Base-by-base conservation (phyloP, 2,329 filamentous ascomycete genomes). In the Cercospora sojina region DNA sequence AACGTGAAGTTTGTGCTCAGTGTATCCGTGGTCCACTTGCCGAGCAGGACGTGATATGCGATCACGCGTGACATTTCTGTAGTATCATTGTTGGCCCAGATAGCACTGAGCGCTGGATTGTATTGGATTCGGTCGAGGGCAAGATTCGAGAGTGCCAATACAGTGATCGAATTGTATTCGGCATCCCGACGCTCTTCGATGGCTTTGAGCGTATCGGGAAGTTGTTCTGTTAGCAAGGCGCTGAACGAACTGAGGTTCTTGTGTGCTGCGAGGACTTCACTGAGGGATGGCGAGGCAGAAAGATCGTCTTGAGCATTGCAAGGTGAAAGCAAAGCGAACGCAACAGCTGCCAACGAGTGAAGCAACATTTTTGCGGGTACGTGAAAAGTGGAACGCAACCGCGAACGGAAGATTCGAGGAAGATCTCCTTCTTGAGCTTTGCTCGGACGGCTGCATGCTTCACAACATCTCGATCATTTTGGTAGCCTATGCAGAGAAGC, bases 81-180 rank as follows among this genome's bases (percentile, higher is more conserved):
- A 12, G 61, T 67, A 32, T 70, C 64, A 18, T 70, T 67, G 56
- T 67, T 61, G 57, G 35, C 59, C 43, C 67, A 67, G 5, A 68
- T 62, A 5, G 47, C 32, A 12, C 53, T 65, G n/a, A 71, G 60
- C 18, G 64, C 43, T 13, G 60, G 56, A 49, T 41, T 65, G 60
- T 70, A 63, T 5, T 77, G 76, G 6, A 79, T 74, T 0, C 70
- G 71, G 23, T 67, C 66, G 51, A 80, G 79, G 6, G 78, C 78
- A 1, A 74, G 64, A 69, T 80, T 78, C 13, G 76, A 77, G 3
- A 78, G 78, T 0, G 78, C 78, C 12, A 80, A 71, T 63, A 80
- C 77, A 62, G 78, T 79, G 59, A 80, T 76, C 67, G 79, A 79
- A 35, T 69, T 73, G 1, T 75, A 71, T 16, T 72, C 69, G 10